A percentile compares a stretch with the other conserved stretches of the same genome.
phyloP scores from a whole-genome alignment of 2,329 filamentous ascomycete species.

The Fusarium liriodendri region DNA sequence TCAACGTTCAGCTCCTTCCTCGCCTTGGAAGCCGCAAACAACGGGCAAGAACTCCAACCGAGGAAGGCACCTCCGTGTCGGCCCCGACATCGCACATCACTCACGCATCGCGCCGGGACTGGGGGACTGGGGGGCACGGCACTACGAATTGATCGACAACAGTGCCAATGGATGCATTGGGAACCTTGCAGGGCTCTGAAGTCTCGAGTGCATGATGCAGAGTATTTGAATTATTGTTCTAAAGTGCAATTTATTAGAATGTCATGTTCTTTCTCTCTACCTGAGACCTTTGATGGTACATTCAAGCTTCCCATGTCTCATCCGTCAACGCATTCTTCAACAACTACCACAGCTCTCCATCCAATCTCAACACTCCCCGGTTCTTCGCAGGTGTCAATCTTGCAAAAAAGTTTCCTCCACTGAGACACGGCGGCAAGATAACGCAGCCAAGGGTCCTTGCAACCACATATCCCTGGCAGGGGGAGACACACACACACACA shows the following conservation, averaged over 20 bases:
- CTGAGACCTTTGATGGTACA: not conserved
- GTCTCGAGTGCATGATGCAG: not conserved
- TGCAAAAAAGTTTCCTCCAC: conserved; percentile 21
- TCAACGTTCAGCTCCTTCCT: not conserved
- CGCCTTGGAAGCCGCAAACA: conserved; percentile 6
- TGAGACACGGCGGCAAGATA: conserved; percentile 34
- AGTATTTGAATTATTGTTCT: not conserved
- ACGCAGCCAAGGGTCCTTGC: conserved; percentile 27
- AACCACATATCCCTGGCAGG: not conserved
- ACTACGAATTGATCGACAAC: not conserved
- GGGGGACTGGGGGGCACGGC: not conserved
- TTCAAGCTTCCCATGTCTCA: not conserved
- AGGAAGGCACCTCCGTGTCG: conserved; percentile 19
- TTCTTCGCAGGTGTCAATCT: conserved; percentile 20
- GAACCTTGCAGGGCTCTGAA: conserved; percentile 22
- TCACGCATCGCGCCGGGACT: not conserved
- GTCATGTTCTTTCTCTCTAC: not conserved
- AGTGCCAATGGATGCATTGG: not conserved
- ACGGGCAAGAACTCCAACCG: conserved; percentile 1
- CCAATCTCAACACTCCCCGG: not conserved
- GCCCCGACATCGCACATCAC: conserved; percentile 15
- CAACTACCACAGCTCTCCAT: conserved; percentile 1
- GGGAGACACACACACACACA: not conserved
- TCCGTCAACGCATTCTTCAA: not conserved
- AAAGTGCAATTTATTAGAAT: not conserved